A percentile compares a stretch with the other conserved stretches of the same genome.
phyloP scores from a whole-genome alignment of 345 rosid genomes.

The Eucalyptus guilfoylei region DNA sequence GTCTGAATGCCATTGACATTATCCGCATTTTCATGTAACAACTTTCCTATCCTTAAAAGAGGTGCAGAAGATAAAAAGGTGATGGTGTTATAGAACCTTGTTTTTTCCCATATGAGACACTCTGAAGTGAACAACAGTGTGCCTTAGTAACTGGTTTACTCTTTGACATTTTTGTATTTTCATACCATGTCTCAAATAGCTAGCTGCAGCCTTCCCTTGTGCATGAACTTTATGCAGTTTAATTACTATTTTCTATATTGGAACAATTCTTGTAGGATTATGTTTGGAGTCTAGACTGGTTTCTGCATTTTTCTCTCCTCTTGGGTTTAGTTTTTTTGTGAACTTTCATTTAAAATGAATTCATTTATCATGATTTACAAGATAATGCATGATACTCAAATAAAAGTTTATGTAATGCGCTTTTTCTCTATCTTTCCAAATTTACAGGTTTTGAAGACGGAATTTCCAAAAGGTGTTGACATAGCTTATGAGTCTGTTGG shows the following conservation, averaged over 20 bases:
- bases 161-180: neutral
- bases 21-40: neutral
- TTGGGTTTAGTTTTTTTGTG: neutral
- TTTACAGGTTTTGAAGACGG: constrained; percentile 68
- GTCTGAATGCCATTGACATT: neutral
- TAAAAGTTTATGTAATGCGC: neutral
- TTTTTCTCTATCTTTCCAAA: neutral
- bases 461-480: constrained; percentile 79
- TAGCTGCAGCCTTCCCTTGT: neutral
- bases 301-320: neutral
- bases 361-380: neutral
- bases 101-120: neutral
- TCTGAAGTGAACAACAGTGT: neutral
- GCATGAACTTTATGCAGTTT: neutral
- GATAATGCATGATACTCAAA: neutral
- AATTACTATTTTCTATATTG: neutral
- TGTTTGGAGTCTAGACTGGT: neutral
- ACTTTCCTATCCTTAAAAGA: neutral
- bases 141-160: neutral
- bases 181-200: neutral
- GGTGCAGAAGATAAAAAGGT: neutral
- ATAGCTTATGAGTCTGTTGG: constrained; percentile 94
- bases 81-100: neutral
- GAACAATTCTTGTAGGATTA: neutral
- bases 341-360: neutral